A percentile compares a stretch with the other conserved stretches of the same genome.
These are phyloP conservation scores for Paramecium pentaurelia DNA, from an alignment of 73 alveolate genomes.

Conservation along the genomic window DNA sequence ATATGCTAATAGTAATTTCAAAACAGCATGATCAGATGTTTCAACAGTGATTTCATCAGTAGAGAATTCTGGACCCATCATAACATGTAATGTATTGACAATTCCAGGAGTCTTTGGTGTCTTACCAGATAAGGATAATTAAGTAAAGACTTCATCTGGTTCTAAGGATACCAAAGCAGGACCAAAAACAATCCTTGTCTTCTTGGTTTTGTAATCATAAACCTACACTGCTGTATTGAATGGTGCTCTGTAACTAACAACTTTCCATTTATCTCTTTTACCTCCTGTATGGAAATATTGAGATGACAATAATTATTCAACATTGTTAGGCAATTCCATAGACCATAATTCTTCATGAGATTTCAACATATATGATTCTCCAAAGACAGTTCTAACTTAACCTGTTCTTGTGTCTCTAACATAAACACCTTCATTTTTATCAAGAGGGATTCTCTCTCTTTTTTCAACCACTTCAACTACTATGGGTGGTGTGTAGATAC, in stretches of 20 bases:
- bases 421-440: conserved; percentile 83
- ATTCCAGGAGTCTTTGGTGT: conserved; percentile 82
- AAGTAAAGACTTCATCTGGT: conserved; percentile 86
- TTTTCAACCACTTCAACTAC: conserved; percentile 70
- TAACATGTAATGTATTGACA: conserved; percentile 75
- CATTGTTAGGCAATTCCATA: conserved; percentile 70
- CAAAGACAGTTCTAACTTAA: conserved; percentile 71
- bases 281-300: conserved; percentile 54
- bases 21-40: conserved; percentile 84
- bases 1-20: conserved; percentile 73
- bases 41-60: conserved; percentile 82
- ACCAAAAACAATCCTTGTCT: conserved; percentile 73
- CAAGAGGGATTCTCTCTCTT: conserved; percentile 77
- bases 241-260: conserved; percentile 77
- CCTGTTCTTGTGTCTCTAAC: conserved; percentile 84
- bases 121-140: conserved; percentile 75
- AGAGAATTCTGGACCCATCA: conserved; percentile 88
- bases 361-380: conserved; percentile 80
- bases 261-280: conserved; percentile 64
- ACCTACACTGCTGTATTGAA: conserved; percentile 79
- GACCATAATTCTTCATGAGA: conserved; percentile 87
- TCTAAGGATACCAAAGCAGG: conserved; percentile 77
- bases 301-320: conserved; percentile 68
- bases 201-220: conserved; percentile 78
- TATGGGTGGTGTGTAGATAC: conserved; percentile 77